Conservation (phyloP, 73 alveolate genomes). For the Stentor roeselii region DNA sequence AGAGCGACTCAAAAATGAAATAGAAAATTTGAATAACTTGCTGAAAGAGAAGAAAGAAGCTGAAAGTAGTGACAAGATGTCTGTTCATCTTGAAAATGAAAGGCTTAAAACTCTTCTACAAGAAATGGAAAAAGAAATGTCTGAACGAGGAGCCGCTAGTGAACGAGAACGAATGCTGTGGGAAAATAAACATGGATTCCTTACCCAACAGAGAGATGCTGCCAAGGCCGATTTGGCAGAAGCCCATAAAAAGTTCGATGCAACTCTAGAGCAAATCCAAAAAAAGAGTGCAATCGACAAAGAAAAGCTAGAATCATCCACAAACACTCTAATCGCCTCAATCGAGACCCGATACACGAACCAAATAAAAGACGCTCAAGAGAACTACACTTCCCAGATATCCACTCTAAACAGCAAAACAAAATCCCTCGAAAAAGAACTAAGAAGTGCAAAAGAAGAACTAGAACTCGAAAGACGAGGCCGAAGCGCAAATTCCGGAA, state of each 20-base stretch:
- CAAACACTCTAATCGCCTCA: conserved; percentile 43
- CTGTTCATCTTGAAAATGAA: conserved; percentile 24
- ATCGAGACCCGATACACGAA: conserved; percentile 80
- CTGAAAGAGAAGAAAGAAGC: conserved; percentile 21
- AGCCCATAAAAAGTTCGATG: conserved; percentile 78
- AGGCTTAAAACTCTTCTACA: not conserved
- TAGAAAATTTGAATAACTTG: not conserved
- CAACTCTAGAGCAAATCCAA: conserved; percentile 78
- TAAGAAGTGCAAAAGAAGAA: conserved; percentile 78
- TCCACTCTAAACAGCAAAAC: conserved; percentile 28
- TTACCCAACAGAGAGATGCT: conserved; percentile 10
- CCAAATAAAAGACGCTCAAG: conserved; percentile 85
- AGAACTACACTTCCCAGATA: conserved; percentile 45
- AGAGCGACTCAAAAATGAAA: not conserved
- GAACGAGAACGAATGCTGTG: conserved; percentile 27
- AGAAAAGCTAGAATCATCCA: conserved; percentile 64
- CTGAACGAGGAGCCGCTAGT: conserved; percentile 15
- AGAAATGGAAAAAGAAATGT: conserved; percentile 26
- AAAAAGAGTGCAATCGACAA: conserved; percentile 73
- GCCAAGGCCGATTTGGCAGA: conserved; percentile 84
- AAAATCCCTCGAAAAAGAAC: conserved; percentile 83
- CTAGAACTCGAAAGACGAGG: conserved; percentile 71
- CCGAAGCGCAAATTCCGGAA: conserved; percentile 66
- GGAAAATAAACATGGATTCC: conserved; percentile 22
- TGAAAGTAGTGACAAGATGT: conserved; percentile 14